Base-by-base conservation (phyloP, 768 basidiomycete genomes). In the Termitomyces sp. region DNA sequence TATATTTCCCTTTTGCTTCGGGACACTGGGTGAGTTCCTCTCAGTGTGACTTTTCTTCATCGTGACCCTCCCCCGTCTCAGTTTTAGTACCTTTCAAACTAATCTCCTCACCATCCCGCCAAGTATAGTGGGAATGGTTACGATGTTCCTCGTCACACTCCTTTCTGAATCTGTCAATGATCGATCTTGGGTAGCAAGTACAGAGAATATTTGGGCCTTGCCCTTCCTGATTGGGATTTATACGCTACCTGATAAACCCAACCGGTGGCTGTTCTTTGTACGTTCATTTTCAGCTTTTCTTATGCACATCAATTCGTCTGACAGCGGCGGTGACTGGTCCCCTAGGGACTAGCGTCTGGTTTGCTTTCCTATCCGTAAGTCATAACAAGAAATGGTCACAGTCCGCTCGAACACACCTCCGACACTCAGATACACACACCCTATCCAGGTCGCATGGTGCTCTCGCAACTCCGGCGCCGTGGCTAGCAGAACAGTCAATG, bases 21-120 rank as follows among this genome's bases (percentile, higher is more conserved):
- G 4, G 69, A 79, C 43, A 73, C 82, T n/a, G 84, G 82, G 77
- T 76, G 46, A 25, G 68, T 32, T 46, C 14, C 16, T 48, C 21
- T 52, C n/a, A 39, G n/a, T 27, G 8, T 16, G 3, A 9, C 9
- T 16, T 23, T 11, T 3, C 27, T 12, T 35, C 21, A 25, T 5
- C 5, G 17, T 19, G 10, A 55, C 35, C 1, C 23, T 5, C 39
- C 27, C 44, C 37, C 23, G 2, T 16, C 46, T 25, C 51, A 82
- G 84, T 10, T 88, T 85, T 65, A 70, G 67, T 50, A 87, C 85
- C 5, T 81, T 86, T 64, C 64, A 76, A 43, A 80, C 80, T 19
- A 88, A 85, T 65, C 68, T 88, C 35, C 70, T 88, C 25, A 78
- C 76, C 5, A 86, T 88, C 54, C 85, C 85, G 0, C 78, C 75